phyloP scores from a whole-genome alignment of 2,329 filamentous ascomycete genomes.

The Fusarium oligoseptatum region DNA sequence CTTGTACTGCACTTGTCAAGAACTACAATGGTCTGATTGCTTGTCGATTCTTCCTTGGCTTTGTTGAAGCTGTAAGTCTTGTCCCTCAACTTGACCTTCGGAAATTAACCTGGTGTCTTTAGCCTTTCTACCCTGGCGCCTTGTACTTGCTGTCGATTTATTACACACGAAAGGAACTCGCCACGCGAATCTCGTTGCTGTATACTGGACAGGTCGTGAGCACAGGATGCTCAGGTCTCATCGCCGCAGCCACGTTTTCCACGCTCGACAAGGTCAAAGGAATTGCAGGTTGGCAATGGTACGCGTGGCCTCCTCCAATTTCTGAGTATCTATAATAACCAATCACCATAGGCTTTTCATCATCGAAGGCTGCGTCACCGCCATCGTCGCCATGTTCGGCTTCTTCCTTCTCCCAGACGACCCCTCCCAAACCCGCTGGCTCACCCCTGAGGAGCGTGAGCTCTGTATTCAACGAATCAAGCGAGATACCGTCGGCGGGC shows the following conservation, averaged over 20 bases:
- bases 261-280: slow-evolving; percentile 57
- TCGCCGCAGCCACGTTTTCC: slow-evolving; percentile 69
- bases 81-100: slow-evolving; percentile 47
- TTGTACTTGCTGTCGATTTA: slow-evolving; percentile 28
- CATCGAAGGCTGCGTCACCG: slow-evolving; percentile 59
- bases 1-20: slow-evolving; percentile 7
- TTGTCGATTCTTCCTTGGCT: slow-evolving; percentile 25
- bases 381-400: slow-evolving; percentile 38
- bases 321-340: not conserved
- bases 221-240: slow-evolving; percentile 73
- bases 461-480: slow-evolving; percentile 56
- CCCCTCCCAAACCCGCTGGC: slow-evolving; percentile 56
- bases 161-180: slow-evolving; percentile 28
- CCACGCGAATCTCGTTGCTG: slow-evolving; percentile 24
- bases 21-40: slow-evolving; percentile 17
- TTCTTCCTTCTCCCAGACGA: slow-evolving; percentile 43
- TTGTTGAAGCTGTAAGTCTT: slow-evolving; percentile 21
- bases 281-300: slow-evolving; percentile 68
- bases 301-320: not conserved
- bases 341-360: slow-evolving; percentile 67
- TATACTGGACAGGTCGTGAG: slow-evolving; percentile 57
- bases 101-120: not conserved
- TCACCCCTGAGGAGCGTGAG: slow-evolving; percentile 58
- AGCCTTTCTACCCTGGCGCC: slow-evolving; percentile 29
- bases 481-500: slow-evolving; percentile 52